These are phyloP conservation scores for Typha latifolia DNA, from an alignment of 176 grass and related monocot genomes.

Conservation along the genomic window DNA sequence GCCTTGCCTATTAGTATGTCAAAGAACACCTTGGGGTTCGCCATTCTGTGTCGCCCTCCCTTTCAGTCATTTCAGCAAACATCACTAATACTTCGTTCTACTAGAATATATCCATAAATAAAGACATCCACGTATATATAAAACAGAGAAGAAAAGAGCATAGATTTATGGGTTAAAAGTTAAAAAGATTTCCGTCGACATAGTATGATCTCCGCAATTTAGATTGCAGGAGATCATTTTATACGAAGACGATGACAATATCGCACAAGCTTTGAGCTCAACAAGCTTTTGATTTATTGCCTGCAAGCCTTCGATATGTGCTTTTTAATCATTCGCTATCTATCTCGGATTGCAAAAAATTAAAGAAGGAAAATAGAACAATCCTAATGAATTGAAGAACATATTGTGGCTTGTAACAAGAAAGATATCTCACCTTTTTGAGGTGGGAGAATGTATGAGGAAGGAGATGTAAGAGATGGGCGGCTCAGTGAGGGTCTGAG, in stretches of 20 bases:
- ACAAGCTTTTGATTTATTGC: constrained; percentile 21
- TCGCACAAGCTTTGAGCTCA: constrained; percentile 90
- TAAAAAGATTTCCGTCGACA: constrained; percentile 8
- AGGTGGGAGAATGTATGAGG: background rate
- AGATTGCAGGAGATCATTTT: constrained; percentile 15
- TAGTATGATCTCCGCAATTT: constrained; percentile 17
- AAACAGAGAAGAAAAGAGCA: background rate
- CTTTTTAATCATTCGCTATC: background rate
- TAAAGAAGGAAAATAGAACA: background rate
- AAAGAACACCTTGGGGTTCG: constrained; percentile 77
- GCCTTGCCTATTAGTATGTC: constrained; percentile 59
- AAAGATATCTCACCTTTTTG: background rate
- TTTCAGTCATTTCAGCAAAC: background rate
- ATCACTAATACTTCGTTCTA: background rate
- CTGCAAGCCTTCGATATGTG: constrained; percentile 84
- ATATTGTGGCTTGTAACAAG: no score
- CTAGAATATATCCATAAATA: no score
- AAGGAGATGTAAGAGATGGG: background rate
- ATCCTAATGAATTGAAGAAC: background rate
- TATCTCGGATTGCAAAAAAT: background rate
- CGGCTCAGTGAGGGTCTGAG: constrained; percentile 6
- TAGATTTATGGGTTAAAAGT: background rate
- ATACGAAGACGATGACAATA: constrained; percentile 26
- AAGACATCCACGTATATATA: no score
- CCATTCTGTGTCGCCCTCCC: constrained; percentile 16